Conservation (phyloP, 257 asterid genomes). For the Fraxinus pennsylvanica region DNA sequence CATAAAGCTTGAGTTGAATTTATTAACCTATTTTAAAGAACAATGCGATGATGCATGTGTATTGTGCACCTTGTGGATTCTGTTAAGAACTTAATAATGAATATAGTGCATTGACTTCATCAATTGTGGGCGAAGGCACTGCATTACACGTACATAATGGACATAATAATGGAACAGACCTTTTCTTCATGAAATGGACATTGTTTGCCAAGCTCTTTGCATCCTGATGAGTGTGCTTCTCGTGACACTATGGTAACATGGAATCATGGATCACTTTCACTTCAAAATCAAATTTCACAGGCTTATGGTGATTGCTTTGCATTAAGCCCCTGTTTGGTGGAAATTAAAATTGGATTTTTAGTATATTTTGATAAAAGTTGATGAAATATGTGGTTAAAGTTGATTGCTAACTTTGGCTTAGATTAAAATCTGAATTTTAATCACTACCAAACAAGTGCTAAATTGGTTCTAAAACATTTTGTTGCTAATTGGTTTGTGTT, state of each 20-base stretch:
- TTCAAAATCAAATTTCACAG: conserved; percentile 5
- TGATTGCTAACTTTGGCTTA: too few species aligned
- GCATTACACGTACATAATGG: not conserved
- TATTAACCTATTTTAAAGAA: not conserved
- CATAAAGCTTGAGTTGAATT: not conserved
- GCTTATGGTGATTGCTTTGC: not conserved
- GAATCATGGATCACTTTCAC: not conserved
- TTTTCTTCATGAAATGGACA: not conserved
- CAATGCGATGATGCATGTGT: not conserved
- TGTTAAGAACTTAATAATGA: not conserved
- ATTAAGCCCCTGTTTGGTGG: not conserved
- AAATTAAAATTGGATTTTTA: too few species aligned
- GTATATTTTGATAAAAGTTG: too few species aligned
- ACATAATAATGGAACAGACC: not conserved
- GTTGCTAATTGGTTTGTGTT: not conserved
- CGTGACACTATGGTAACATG: not conserved
- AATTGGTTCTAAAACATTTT: conserved; percentile 6
- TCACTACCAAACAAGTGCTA: too few species aligned
- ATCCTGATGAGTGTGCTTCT: not conserved
- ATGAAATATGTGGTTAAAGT: too few species aligned
- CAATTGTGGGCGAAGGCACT: not conserved
- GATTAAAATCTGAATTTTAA: too few species aligned
- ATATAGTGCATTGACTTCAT: not conserved
- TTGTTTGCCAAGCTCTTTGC: not conserved
- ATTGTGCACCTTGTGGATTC: not conserved